Evolutionary conservation across 257 asterid species (phyloP).

Genomic region (Fraxinus cuspidata): DNA sequence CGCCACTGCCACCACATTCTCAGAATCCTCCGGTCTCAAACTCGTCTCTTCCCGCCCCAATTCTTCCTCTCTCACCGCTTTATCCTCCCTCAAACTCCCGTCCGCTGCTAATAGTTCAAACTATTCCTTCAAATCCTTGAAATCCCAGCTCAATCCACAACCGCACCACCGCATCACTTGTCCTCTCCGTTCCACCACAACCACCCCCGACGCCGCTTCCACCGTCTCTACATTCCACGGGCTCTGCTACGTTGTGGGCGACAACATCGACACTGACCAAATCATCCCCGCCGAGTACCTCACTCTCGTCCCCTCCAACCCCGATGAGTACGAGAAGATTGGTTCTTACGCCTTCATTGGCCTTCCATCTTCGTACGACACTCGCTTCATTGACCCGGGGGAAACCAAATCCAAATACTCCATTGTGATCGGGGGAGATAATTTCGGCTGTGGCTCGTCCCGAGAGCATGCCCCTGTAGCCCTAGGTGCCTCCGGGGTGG

Average conservation of each 20-base stretch:
- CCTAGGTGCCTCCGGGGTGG: constrained; percentile 79
- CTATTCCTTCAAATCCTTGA: constrained; percentile 28
- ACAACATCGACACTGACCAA: constrained; percentile 94
- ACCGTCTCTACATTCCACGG: constrained; percentile 72
- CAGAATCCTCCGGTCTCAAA: constrained; percentile 37
- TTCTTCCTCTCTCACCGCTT: constrained; percentile 20
- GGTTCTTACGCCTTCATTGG: constrained; percentile 91
- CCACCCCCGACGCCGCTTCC: constrained; percentile 30
- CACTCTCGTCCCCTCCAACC: constrained; percentile 91
- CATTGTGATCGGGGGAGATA: constrained; percentile 79
- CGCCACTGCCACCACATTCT: constrained; percentile 15
- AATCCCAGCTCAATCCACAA: constrained; percentile 24
- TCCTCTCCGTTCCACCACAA: constrained; percentile 31
- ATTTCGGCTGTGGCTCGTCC: constrained; percentile 94
- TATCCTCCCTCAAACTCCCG: constrained; percentile 42
- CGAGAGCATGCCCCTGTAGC: constrained; percentile 97
- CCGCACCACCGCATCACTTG: constrained; percentile 35
- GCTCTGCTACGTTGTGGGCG: constrained; percentile 78
- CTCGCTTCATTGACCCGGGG: constrained; percentile 77
- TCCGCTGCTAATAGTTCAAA: constrained; percentile 24
- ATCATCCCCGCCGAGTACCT: constrained; percentile 96
- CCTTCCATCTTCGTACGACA: constrained; percentile 59
- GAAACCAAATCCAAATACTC: constrained; percentile 63
- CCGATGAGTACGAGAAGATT: constrained; percentile 81
- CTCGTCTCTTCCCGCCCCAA: constrained; percentile 29